Conservation (phyloP, 768 basidiomycete species). For the Lactarius trivialis region DNA sequence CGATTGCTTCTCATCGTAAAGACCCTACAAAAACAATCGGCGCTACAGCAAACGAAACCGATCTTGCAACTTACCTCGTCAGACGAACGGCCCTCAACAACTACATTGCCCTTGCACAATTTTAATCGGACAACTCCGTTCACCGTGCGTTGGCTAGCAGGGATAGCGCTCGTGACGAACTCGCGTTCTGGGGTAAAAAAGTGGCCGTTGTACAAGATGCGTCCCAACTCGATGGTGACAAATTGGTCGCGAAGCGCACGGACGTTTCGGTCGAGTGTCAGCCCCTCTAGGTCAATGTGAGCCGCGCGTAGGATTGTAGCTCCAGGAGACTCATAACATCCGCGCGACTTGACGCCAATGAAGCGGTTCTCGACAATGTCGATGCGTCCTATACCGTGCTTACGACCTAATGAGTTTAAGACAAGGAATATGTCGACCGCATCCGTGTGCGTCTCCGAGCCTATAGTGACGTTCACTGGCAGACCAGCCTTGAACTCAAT, state of each 20-base stretch:
- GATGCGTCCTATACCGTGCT: conserved; percentile 93
- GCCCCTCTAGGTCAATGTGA: conserved; percentile 94
- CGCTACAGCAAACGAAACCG: neutral
- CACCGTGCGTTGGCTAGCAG: conserved; percentile 92
- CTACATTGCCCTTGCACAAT: conserved; percentile 93
- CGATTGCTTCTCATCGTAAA: conserved; percentile 92
- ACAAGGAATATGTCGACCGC: conserved; percentile 88
- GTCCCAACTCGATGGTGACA: conserved; percentile 81
- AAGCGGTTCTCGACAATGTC: conserved; percentile 99
- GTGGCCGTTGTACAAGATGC: conserved; percentile 96
- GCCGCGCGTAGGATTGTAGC: conserved; percentile 94
- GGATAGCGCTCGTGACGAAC: conserved; percentile 85
- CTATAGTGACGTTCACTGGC: conserved; percentile 69
- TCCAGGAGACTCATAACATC: conserved; percentile 98
- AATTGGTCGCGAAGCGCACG: conserved; percentile 93
- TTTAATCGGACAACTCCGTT: conserved; percentile 89
- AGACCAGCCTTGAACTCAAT: conserved; percentile 87
- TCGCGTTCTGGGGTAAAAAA: conserved; percentile 99
- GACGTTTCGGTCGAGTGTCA: conserved; percentile 97
- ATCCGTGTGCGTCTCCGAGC: conserved; percentile 70
- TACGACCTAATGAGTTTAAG: conserved; percentile 87
- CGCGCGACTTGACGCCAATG: conserved; percentile 98
- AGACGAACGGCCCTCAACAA: conserved; percentile 87
- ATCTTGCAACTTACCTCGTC: conserved; percentile 52
- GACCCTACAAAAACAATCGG: conserved; percentile 44